Conservation (phyloP, 1,139 yeast species). For the Pichia sp. region DNA sequence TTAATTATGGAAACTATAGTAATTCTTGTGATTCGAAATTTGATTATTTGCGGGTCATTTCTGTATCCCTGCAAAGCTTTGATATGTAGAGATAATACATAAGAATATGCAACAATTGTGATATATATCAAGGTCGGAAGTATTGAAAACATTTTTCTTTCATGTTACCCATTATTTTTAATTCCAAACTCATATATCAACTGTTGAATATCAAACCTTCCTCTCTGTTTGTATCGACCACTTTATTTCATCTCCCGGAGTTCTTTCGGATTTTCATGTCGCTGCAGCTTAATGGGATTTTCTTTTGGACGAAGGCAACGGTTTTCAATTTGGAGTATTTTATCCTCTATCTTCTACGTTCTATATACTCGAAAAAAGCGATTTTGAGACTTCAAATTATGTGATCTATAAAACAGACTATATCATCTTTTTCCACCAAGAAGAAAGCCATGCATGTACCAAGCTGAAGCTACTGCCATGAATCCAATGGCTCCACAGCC, state of each 20-base stretch:
- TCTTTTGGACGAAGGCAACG: background rate
- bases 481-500: constrained; percentile 68
- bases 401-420: too few relatives aligned
- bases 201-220: background rate
- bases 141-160: background rate
- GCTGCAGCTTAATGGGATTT: background rate
- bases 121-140: constrained; percentile 6
- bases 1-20: constrained; percentile 27
- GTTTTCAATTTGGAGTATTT: constrained; percentile 1
- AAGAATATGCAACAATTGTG: constrained; percentile 37
- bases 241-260: background rate
- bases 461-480: constrained; percentile 53
- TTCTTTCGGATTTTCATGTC: background rate
- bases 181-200: too few relatives aligned
- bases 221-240: background rate
- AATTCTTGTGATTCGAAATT: constrained; percentile 34
- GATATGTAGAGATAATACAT: constrained; percentile 39
- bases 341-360: background rate
- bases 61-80: constrained; percentile 32
- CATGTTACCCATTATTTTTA: too few relatives aligned
- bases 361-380: background rate
- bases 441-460: constrained; percentile 55
- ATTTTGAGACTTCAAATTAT: too few relatives aligned
- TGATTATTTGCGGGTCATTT: constrained; percentile 44
- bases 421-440: constrained; percentile 5